Evolutionary conservation across 2,329 filamentous ascomycete genomes (phyloP).

Genomic region (Ceratocystis cubensis): DNA sequence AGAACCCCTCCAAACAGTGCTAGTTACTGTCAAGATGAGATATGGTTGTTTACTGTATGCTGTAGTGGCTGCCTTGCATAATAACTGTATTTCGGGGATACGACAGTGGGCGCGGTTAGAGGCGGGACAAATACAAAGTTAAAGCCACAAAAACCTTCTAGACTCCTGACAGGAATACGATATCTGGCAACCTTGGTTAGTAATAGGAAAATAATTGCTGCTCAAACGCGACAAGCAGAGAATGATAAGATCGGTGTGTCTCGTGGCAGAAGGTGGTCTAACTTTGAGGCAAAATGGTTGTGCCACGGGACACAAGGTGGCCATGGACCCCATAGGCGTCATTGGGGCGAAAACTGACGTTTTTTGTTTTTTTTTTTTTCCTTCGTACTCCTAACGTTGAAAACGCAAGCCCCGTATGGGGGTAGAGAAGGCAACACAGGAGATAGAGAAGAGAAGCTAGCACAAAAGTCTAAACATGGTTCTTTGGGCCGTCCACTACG

Average conservation of each 20-base stretch:
- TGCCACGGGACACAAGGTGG: slow-evolving; percentile 2
- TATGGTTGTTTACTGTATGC: no score
- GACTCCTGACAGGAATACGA: background rate
- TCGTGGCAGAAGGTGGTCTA: background rate
- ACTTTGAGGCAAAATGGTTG: background rate
- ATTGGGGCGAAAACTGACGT: background rate
- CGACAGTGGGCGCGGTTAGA: no score
- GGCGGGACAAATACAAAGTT: background rate
- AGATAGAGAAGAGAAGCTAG: no score
- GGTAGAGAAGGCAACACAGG: no score
- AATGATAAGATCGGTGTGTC: background rate
- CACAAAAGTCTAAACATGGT: no score
- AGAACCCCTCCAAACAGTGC: no score
- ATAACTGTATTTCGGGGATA: no score
- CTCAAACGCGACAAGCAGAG: background rate
- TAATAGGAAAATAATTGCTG: background rate
- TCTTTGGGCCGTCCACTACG: no score
- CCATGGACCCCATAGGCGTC: background rate
- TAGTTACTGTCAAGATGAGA: no score
- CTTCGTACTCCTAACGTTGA: no score
- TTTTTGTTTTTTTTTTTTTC: background rate
- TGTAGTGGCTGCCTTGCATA: no score
- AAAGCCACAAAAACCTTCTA: background rate
- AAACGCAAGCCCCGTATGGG: no score
- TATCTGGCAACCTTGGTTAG: background rate